These are phyloP conservation scores for Lodderomyces jiufengensis DNA, from an alignment of 1,139 yeast genomes.

Conservation along the genomic window DNA sequence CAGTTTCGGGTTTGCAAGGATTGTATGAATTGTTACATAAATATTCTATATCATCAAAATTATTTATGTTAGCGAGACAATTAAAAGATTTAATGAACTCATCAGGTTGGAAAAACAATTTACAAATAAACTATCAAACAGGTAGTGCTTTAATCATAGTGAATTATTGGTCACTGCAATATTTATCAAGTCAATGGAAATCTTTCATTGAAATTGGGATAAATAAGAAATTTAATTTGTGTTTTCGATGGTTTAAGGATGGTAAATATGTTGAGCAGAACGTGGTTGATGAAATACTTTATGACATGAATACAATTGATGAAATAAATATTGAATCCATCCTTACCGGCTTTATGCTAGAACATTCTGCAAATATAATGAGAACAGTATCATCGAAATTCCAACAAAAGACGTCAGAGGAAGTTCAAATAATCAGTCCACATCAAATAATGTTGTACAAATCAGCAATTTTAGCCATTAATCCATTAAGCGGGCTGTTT, in stretches of 20 bases:
- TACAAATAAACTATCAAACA: conserved; percentile 64
- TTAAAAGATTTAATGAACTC: conserved; percentile 51
- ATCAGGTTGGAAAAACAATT: conserved; percentile 59
- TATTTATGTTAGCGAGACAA: conserved; percentile 67
- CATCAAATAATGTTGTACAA: conserved; percentile 38
- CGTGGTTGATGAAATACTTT: conserved; percentile 16
- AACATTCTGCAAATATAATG: conserved; percentile 37
- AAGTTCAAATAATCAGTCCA: conserved; percentile 24
- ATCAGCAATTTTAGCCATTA: conserved; percentile 38
- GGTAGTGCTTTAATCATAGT: conserved; percentile 59
- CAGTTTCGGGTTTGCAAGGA: conserved; percentile 51
- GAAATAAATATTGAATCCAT: conserved; percentile 37
- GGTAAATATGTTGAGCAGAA: conserved; percentile 33
- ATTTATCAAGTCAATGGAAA: conserved; percentile 35
- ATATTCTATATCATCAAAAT: conserved; percentile 70
- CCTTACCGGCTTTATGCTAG: conserved; percentile 32
- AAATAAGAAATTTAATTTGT: conserved; percentile 47
- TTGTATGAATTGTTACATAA: conserved; percentile 66
- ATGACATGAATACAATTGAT: conserved; percentile 11
- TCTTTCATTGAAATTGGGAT: conserved; percentile 66
- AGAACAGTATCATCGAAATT: conserved; percentile 19
- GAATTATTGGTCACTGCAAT: conserved; percentile 65
- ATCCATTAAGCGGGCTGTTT: conserved; percentile 44
- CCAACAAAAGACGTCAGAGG: conserved; percentile 3
- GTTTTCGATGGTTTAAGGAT: conserved; percentile 68